Evolutionary conservation across 139 green algal species (phyloP).

Genomic region (Ulvella scutata): DNA sequence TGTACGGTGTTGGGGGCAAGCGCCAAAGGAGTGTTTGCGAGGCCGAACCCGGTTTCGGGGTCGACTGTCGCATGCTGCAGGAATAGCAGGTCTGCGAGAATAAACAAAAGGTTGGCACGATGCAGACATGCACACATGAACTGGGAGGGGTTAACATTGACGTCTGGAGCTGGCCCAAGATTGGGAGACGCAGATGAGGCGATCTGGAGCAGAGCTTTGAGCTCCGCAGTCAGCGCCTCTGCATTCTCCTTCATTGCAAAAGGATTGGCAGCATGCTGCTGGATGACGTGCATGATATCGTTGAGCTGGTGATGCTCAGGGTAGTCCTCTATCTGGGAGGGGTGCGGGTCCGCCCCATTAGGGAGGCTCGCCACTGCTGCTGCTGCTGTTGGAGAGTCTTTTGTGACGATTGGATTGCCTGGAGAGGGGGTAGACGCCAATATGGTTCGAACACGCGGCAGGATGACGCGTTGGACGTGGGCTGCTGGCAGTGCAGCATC

Average conservation of each 20-base stretch:
- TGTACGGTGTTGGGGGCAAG: neutral
- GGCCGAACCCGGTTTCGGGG: neutral
- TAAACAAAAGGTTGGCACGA: neutral
- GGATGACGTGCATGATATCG: constrained; percentile 2
- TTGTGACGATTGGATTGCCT: neutral
- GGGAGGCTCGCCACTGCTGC: neutral
- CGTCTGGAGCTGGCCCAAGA: neutral
- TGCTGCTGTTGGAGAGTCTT: neutral
- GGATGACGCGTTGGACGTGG: neutral
- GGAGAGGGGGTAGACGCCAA: neutral
- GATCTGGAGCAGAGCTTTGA: neutral
- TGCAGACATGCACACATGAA: neutral
- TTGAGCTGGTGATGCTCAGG: neutral
- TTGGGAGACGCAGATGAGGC: neutral
- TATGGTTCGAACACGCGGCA: neutral
- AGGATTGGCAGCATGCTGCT: neutral
- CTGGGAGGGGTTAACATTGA: neutral
- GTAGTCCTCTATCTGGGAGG: no score
- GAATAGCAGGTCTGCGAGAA: neutral
- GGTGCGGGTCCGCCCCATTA: no score
- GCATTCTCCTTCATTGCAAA: neutral
- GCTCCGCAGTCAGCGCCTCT: neutral
- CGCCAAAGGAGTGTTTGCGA: neutral
- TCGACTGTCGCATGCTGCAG: neutral
- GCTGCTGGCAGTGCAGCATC: neutral